Conservation (phyloP, 2,329 filamentous ascomycete species). For the Aureobasidium sp. region DNA sequence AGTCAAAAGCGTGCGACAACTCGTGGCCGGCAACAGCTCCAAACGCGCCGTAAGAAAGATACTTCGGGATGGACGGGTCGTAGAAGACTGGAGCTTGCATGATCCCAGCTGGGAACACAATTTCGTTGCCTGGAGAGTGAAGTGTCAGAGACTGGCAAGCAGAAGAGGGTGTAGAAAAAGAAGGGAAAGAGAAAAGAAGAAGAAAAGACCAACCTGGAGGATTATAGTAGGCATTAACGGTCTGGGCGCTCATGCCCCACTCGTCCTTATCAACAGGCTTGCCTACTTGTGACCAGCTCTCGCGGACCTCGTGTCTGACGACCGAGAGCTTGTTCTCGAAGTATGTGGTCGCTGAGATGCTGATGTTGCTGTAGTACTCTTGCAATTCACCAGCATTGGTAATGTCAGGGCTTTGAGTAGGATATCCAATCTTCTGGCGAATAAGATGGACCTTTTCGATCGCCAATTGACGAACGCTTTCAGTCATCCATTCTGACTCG, state of each 20-base stretch:
- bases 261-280: constrained; percentile 54
- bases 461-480: constrained; percentile 52
- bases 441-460: constrained; percentile 62
- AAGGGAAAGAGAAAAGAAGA: no score
- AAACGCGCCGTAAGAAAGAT: constrained; percentile 63
- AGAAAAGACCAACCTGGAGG: constrained; percentile 27
- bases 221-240: constrained; percentile 57
- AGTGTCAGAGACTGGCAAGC: no score
- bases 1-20: constrained; percentile 64
- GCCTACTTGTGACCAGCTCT: constrained; percentile 52
- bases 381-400: constrained; percentile 50
- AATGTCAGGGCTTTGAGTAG: constrained; percentile 42
- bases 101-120: constrained; percentile 62
- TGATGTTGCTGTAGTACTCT: constrained; percentile 50
- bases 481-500: constrained; percentile 57
- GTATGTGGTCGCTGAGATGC: constrained; percentile 45
- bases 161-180: no score
- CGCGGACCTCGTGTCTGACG: constrained; percentile 41
- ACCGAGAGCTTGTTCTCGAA: constrained; percentile 53
- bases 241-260: constrained; percentile 54
- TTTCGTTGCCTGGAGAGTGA: constrained; percentile 50
- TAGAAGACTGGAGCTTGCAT: constrained; percentile 61
- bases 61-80: constrained; percentile 54
- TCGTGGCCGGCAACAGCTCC: constrained; percentile 63
- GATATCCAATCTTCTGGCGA: constrained; percentile 61